Conservation (phyloP, 345 rosid species). For the Rhizophora apiculata region DNA sequence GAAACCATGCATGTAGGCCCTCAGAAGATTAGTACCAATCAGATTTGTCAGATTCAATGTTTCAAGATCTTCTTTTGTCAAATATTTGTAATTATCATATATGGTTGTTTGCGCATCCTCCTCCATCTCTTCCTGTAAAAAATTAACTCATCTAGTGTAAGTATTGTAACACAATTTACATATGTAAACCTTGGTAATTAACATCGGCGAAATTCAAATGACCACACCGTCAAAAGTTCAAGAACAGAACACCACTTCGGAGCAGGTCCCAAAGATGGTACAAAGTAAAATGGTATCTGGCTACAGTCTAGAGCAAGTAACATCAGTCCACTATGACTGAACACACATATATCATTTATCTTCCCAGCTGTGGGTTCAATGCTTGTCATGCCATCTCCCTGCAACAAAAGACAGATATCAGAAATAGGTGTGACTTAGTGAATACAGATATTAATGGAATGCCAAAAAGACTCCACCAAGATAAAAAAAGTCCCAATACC, state of each 20-base stretch:
- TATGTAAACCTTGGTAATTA: not conserved
- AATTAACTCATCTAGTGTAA: constrained; percentile 11
- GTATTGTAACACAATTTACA: not conserved
- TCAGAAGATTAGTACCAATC: constrained; percentile 84
- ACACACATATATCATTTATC: constrained; percentile 86
- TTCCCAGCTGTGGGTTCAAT: constrained; percentile 83
- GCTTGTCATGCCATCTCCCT: constrained; percentile 94
- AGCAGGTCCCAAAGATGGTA: constrained; percentile 94
- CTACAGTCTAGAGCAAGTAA: constrained; percentile 76
- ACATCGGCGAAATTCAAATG: constrained; percentile 9
- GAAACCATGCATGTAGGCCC: constrained; percentile 96
- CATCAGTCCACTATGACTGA: constrained; percentile 82
- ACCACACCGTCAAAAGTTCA: constrained; percentile 72
- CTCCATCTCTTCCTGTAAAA: constrained; percentile 86
- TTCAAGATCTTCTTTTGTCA: constrained; percentile 83
- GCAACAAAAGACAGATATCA: not conserved
- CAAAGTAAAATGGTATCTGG: constrained; percentile 80
- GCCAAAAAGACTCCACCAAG: too few species aligned
- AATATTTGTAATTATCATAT: constrained; percentile 81
- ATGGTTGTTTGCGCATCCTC: constrained; percentile 76
- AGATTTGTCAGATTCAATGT: constrained; percentile 71
- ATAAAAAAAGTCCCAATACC: not conserved
- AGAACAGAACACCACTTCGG: constrained; percentile 88
- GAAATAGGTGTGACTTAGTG: not conserved
- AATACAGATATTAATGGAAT: not conserved